Percentiles rank a stretch among this genome's conserved stretches.
These are phyloP conservation scores for Herpetospermum pedunculosum DNA, from an alignment of 306 rosid genomes.

Conservation along the genomic window DNA sequence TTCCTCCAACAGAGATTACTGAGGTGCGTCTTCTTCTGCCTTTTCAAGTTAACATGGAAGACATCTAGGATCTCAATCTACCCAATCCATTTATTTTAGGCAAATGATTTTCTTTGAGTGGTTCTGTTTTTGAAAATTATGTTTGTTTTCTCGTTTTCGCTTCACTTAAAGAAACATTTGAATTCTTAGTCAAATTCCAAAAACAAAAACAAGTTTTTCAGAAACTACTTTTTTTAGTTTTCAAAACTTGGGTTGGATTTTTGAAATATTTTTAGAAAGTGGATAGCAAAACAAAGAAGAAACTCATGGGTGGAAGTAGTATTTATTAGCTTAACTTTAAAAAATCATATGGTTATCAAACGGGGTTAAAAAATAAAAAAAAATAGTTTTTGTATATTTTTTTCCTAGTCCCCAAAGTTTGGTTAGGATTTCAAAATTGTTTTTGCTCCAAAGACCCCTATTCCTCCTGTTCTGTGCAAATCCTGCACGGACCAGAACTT, in stretches of 20 bases:
- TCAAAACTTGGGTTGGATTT: too few relatives aligned
- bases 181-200: too few relatives aligned
- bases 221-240: too few relatives aligned
- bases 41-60: neutral
- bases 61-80: neutral
- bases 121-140: too few relatives aligned
- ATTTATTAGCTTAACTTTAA: too few relatives aligned
- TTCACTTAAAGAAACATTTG: too few relatives aligned
- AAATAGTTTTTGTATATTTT: neutral
- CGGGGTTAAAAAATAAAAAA: neutral
- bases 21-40: slow-evolving; percentile 29
- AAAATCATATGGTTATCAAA: neutral
- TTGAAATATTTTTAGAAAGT: too few relatives aligned
- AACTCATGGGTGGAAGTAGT: too few relatives aligned
- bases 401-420: neutral
- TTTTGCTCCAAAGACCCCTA: neutral
- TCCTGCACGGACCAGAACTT: neutral
- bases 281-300: too few relatives aligned
- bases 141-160: too few relatives aligned
- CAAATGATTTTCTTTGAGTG: neutral
- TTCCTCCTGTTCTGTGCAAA: neutral
- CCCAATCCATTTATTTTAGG: neutral
- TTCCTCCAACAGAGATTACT: slow-evolving; percentile 57
- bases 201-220: too few relatives aligned
- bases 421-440: neutral